Evolutionary conservation across 2,329 filamentous ascomycete genomes (phyloP).

Genomic region (Sphaerulina musiva): DNA sequence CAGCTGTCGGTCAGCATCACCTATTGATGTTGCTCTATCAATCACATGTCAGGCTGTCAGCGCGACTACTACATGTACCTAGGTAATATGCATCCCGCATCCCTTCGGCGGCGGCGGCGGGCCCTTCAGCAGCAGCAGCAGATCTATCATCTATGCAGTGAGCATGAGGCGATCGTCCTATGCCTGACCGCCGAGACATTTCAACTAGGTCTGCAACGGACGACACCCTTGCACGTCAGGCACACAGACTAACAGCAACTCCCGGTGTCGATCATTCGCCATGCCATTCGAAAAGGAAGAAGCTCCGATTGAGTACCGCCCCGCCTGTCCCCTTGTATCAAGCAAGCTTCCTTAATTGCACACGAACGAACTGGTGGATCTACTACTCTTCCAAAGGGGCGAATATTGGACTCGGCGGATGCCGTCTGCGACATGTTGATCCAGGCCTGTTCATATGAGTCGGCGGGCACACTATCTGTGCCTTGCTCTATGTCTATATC

Average conservation of each 20-base stretch:
- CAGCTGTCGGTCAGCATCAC: background rate
- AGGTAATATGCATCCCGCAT: too few relatives aligned
- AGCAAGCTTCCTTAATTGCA: slow-evolving; percentile 24
- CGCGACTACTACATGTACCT: background rate
- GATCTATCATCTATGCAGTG: background rate
- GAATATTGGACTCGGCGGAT: slow-evolving; percentile 18
- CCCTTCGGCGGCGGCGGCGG: too few relatives aligned
- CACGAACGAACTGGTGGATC: slow-evolving; percentile 24
- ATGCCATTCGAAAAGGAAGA: slow-evolving; percentile 25
- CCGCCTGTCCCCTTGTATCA: slow-evolving; percentile 20
- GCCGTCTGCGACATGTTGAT: slow-evolving; percentile 15
- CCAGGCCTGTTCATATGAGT: slow-evolving; percentile 11
- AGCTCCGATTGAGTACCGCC: slow-evolving; percentile 32
- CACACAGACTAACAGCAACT: slow-evolving; percentile 19
- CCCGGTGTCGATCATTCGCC: slow-evolving; percentile 21
- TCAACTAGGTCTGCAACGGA: slow-evolving; percentile 7
- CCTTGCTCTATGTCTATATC: background rate
- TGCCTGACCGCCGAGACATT: slow-evolving; percentile 13
- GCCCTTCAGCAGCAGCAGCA: too few relatives aligned
- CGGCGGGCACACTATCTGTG: slow-evolving; percentile 7
- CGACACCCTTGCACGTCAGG: slow-evolving; percentile 14
- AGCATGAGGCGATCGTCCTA: slow-evolving; percentile 11
- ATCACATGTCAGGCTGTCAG: too few relatives aligned
- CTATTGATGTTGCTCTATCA: too few relatives aligned
- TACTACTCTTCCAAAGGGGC: slow-evolving; percentile 20